These are phyloP conservation scores for Rhizopogon rudus DNA, from an alignment of 768 basidiomycete species.

Conservation along the genomic window DNA sequence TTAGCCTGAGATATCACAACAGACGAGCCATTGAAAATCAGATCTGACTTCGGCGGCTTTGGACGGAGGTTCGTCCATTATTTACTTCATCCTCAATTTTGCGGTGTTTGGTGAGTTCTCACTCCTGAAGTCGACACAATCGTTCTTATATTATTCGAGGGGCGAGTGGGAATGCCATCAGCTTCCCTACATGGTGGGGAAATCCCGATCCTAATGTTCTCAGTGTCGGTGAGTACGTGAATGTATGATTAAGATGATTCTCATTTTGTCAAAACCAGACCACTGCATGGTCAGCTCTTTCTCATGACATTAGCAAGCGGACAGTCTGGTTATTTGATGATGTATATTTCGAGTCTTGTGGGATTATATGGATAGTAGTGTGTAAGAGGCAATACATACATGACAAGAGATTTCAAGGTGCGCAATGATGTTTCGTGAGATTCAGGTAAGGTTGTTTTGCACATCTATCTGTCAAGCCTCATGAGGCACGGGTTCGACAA, in stretches of 20 bases:
- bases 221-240: slow-evolving; percentile 7
- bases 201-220: slow-evolving; percentile 16
- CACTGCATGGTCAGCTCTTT: background rate
- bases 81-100: slow-evolving; percentile 43
- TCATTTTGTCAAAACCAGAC: background rate
- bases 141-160: slow-evolving; percentile 26
- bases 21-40: slow-evolving; percentile 1
- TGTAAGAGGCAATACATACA: background rate
- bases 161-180: slow-evolving; percentile 37
- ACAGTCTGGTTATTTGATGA: background rate
- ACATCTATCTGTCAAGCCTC: background rate
- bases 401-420: background rate
- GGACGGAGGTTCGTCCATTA: slow-evolving; percentile 44
- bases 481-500: background rate
- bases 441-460: background rate
- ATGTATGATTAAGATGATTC: background rate
- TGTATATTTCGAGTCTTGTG: too few relatives aligned
- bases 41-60: slow-evolving; percentile 44
- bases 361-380: too few relatives aligned
- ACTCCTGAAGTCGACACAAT: slow-evolving; percentile 13
- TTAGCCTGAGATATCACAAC: background rate
- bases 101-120: slow-evolving; percentile 20
- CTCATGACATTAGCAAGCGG: background rate
- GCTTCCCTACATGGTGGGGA: slow-evolving; percentile 44
- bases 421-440: too few relatives aligned